These are phyloP conservation scores for Sechiopsis laciniata DNA, from an alignment of 306 rosid genomes.

Conservation along the genomic window DNA sequence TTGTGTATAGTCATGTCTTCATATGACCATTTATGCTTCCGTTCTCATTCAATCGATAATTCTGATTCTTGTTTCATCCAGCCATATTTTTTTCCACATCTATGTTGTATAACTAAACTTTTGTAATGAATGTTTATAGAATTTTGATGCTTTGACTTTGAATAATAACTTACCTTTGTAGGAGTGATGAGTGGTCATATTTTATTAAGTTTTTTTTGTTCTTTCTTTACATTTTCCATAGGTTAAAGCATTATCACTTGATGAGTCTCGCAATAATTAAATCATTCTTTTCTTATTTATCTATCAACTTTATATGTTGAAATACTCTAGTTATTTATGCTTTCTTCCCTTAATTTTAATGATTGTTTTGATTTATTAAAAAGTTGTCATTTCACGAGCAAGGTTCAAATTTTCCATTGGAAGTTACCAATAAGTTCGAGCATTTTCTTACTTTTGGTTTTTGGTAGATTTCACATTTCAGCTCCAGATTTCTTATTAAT, in stretches of 20 bases:
- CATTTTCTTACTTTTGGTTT: not conserved
- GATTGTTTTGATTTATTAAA: not conserved
- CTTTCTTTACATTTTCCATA: not conserved
- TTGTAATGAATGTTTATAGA: not conserved
- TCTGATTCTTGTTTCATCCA: not conserved
- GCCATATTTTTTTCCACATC: not conserved
- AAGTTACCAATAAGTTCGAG: not conserved
- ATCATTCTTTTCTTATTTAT: not conserved
- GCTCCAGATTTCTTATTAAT: conserved; percentile 2
- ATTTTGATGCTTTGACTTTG: not conserved
- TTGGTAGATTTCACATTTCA: not conserved
- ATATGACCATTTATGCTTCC: not conserved
- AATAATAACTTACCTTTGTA: not conserved
- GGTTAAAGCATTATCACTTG: not conserved
- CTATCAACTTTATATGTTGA: not conserved
- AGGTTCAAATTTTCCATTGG: not conserved
- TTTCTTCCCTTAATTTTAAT: not conserved
- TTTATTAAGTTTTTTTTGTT: not conserved
- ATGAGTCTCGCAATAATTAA: not conserved
- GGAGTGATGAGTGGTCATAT: not conserved
- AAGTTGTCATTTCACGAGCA: not conserved
- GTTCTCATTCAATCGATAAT: not conserved
- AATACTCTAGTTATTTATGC: not conserved
- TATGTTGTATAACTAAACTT: not conserved
- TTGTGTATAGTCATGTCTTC: not conserved